Conservation (phyloP, 2,329 filamentous ascomycete species). For the Metarhizium guizhouense region DNA sequence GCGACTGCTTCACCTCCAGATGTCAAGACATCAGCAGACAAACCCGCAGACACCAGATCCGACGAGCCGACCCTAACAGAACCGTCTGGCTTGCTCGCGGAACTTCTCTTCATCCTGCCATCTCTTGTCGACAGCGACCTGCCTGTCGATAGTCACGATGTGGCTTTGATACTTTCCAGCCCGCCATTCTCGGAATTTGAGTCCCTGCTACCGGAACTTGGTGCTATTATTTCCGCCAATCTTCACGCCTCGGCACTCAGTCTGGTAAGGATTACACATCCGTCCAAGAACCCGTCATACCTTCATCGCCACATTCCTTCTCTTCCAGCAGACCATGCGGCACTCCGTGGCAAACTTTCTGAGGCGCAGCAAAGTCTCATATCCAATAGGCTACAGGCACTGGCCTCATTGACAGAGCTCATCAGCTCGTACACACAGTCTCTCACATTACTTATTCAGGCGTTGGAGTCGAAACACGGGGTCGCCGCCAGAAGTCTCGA, state of each 20-base stretch:
- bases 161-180: constrained; percentile 37
- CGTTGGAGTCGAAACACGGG: constrained; percentile 47
- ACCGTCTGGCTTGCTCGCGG: constrained; percentile 37
- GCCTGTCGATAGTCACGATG: constrained; percentile 25
- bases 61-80: constrained; percentile 9
- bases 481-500: constrained; percentile 40
- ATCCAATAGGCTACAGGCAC: constrained; percentile 28
- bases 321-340: constrained; percentile 30
- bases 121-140: constrained; percentile 31
- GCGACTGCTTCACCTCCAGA: constrained; percentile 30
- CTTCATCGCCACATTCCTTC: constrained; percentile 48
- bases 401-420: constrained; percentile 27
- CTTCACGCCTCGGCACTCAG: constrained; percentile 39
- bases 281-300: constrained; percentile 43
- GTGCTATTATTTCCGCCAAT: constrained; percentile 36
- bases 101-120: constrained; percentile 47
- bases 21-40: constrained; percentile 7
- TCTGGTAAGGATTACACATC: constrained; percentile 39
- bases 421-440: constrained; percentile 30
- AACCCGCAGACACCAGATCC: background rate
- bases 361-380: constrained; percentile 25
- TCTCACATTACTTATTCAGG: constrained; percentile 34
- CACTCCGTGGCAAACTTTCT: constrained; percentile 25
- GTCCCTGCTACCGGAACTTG: constrained; percentile 37
- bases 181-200: constrained; percentile 41